These are phyloP conservation scores for Caloboletus firmus DNA, from an alignment of 1,284 basidiomycete genomes.

Conservation along the genomic window DNA sequence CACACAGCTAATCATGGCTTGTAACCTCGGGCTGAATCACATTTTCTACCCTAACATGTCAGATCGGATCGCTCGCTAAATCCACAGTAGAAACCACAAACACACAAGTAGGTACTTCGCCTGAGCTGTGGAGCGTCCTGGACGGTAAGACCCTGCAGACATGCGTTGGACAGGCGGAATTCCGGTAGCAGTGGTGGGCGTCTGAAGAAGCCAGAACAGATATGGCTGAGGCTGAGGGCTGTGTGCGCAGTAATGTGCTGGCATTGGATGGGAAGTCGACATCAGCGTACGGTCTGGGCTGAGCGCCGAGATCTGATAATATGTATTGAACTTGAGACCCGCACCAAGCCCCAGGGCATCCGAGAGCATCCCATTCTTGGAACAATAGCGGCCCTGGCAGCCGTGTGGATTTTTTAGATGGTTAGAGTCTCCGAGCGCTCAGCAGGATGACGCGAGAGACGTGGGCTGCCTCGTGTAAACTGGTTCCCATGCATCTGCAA, in stretches of 20 bases:
- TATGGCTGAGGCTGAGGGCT: slow-evolving; percentile 5
- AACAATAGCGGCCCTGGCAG: background rate
- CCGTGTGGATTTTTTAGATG: background rate
- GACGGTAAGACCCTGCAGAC: slow-evolving; percentile 15
- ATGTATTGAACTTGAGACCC: too few relatives aligned
- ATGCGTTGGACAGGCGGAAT: slow-evolving; percentile 9
- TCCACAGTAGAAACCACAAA: background rate
- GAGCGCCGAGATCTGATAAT: background rate
- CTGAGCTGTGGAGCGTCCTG: background rate
- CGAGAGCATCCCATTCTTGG: background rate
- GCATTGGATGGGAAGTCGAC: background rate
- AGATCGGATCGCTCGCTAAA: slow-evolving; percentile 11
- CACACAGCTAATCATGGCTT: background rate
- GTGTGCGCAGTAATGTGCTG: background rate
- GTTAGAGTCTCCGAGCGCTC: background rate
- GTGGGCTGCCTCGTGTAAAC: background rate
- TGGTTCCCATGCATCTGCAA: background rate
- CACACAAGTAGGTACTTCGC: background rate
- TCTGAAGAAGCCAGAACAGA: background rate
- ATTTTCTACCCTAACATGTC: background rate
- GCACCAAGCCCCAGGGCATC: background rate
- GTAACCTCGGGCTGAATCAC: background rate
- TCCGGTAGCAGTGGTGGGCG: slow-evolving; percentile 1
- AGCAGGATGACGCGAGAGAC: background rate
- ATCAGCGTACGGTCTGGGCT: background rate